Conservation (phyloP, 192 early-diverging fungal species). For the Spizellomyces punctatus region DNA sequence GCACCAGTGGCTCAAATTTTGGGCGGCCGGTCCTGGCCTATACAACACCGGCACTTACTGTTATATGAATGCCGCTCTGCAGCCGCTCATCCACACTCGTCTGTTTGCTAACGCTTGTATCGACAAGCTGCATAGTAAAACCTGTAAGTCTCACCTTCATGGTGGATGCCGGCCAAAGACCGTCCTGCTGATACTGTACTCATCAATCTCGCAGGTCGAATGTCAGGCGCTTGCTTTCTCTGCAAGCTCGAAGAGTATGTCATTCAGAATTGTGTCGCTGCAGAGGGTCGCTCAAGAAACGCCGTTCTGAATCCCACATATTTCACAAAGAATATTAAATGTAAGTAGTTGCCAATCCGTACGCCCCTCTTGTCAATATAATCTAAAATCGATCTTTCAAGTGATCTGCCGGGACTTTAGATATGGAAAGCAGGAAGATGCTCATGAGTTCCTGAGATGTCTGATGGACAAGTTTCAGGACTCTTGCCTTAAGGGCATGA, state of each 20-base stretch:
- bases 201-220: neutral
- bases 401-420: neutral
- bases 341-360: neutral
- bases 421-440: neutral
- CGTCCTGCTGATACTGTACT: no score
- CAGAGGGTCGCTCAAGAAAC: neutral
- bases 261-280: neutral
- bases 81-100: neutral
- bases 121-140: neutral
- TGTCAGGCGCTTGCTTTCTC: neutral
- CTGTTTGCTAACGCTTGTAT: neutral
- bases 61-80: neutral
- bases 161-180: no score
- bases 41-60: neutral
- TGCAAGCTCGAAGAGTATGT: neutral
- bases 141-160: no score
- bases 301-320: neutral
- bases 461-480: neutral
- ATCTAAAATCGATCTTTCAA: neutral
- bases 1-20: neutral
- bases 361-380: neutral
- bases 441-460: neutral
- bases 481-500: neutral
- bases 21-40: neutral
- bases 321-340: neutral